phyloP scores from a whole-genome alignment of 2,329 filamentous ascomycete species.

The Xylariaceae sp. region DNA sequence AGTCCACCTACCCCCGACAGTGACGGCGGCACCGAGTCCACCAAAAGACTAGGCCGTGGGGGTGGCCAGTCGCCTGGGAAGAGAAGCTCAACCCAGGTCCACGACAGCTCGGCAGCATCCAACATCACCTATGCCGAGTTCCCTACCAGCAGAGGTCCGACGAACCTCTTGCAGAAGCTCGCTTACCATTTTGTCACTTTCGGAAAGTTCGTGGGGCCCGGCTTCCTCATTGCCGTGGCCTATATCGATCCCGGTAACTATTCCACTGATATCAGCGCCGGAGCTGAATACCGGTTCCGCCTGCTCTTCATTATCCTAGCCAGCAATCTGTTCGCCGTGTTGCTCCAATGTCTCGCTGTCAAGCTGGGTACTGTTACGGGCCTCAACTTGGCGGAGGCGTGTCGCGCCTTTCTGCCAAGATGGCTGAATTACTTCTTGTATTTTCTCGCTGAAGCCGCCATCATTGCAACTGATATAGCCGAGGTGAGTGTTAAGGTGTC shows the following conservation, averaged over 20 bases:
- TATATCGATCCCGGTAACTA: constrained; percentile 72
- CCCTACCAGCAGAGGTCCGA: constrained; percentile 19
- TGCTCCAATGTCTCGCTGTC: constrained; percentile 71
- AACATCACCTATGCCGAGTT: neutral
- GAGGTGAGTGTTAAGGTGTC: constrained; percentile 51
- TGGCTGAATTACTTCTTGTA: constrained; percentile 71
- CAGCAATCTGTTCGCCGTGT: constrained; percentile 73
- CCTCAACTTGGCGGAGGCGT: constrained; percentile 69
- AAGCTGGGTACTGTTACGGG: constrained; percentile 74
- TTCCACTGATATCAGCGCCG: constrained; percentile 71
- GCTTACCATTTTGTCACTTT: constrained; percentile 51
- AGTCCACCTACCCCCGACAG: constrained; percentile 26
- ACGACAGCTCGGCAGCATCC: constrained; percentile 19
- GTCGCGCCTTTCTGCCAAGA: constrained; percentile 66
- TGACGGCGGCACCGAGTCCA: constrained; percentile 14
- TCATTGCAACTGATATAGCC: constrained; percentile 74
- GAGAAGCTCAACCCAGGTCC: constrained; percentile 21
- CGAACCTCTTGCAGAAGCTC: constrained; percentile 27
- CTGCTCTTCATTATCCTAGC: constrained; percentile 72
- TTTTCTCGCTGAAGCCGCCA: constrained; percentile 67
- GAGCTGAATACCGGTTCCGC: constrained; percentile 67
- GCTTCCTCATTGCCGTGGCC: constrained; percentile 67
- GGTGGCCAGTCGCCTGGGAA: constrained; percentile 33
- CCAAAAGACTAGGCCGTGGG: constrained; percentile 31
- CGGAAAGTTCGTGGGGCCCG: constrained; percentile 67